Evolutionary conservation across 495 filamentous ascomycete species (phyloP).

Genomic region (Penicillium salamii): DNA sequence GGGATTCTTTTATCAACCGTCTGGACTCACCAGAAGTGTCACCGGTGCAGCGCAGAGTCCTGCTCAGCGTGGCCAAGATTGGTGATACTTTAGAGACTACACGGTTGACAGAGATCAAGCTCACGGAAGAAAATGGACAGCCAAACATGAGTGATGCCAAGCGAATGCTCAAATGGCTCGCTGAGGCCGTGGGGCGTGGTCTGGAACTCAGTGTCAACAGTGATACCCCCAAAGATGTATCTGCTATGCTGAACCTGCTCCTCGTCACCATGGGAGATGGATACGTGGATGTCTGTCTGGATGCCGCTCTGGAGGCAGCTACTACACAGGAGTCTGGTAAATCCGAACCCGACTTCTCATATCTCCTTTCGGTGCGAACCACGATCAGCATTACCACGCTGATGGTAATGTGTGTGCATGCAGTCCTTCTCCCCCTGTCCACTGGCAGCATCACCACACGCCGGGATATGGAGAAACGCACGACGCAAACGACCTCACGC

Average conservation of each 20-base stretch:
- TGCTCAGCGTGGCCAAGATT: conserved; percentile 78
- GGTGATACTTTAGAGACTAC: conserved; percentile 49
- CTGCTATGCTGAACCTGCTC: conserved; percentile 79
- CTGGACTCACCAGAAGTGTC: conserved; percentile 84
- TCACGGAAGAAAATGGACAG: conserved; percentile 82
- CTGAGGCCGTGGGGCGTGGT: conserved; percentile 89
- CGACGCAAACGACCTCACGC: conserved; percentile 64
- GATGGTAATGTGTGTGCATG: conserved; percentile 86
- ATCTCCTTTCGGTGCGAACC: conserved; percentile 72
- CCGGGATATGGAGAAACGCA: conserved; percentile 85
- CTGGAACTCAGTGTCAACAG: conserved; percentile 81
- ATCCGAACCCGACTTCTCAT: conserved; percentile 82
- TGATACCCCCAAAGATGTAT: conserved; percentile 93
- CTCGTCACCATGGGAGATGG: conserved; percentile 87
- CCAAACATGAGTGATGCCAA: conserved; percentile 83
- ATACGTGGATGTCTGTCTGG: conserved; percentile 91
- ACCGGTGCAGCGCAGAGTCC: conserved; percentile 77
- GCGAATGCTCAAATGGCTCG: conserved; percentile 96
- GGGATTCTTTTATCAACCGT: conserved; percentile 74
- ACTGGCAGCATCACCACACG: conserved; percentile 84
- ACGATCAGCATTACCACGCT: conserved; percentile 88
- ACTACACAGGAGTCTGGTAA: conserved; percentile 72
- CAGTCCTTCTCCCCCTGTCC: conserved; percentile 86
- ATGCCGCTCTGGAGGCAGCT: conserved; percentile 75
- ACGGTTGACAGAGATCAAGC: conserved; percentile 69